These are phyloP conservation scores for Trypanosoma theileri DNA, from an alignment of 208 protist species.

Conservation along the genomic window DNA sequence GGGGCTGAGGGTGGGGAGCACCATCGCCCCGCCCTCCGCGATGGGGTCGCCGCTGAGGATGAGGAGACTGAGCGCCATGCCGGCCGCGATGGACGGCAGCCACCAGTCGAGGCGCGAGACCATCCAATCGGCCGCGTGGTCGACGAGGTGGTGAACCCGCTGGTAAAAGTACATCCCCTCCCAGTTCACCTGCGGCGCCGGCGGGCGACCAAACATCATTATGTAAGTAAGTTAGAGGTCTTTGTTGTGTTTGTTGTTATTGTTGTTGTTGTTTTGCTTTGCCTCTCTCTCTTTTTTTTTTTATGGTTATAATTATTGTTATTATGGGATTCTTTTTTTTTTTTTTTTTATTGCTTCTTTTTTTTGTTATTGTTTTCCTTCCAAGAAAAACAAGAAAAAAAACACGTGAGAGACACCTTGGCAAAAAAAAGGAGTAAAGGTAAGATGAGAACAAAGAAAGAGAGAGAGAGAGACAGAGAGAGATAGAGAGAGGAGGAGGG, in stretches of 20 bases:
- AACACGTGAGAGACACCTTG: neutral
- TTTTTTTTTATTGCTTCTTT: too few species aligned
- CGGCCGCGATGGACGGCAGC: conserved; percentile 71
- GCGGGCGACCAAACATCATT: conserved; percentile 72
- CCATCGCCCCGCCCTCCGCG: conserved; percentile 46
- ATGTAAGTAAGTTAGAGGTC: too few species aligned
- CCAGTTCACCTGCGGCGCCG: conserved; percentile 75
- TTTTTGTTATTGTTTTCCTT: too few species aligned
- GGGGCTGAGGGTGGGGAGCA: conserved; percentile 50
- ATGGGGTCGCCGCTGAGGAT: conserved; percentile 68
- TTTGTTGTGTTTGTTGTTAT: conserved; percentile 15
- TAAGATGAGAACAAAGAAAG: conserved; percentile 9
- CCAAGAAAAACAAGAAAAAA: neutral
- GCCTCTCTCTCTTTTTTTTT: neutral
- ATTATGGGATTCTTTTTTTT: too few species aligned
- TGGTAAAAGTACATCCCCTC: conserved; percentile 86
- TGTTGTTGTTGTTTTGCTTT: neutral
- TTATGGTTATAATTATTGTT: neutral
- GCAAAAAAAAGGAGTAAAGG: neutral
- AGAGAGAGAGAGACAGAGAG: conserved; percentile 17
- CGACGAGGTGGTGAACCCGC: conserved; percentile 78
- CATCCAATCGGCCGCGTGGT: conserved; percentile 74
- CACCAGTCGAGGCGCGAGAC: conserved; percentile 83
- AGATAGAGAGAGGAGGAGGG: neutral
- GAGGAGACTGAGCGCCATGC: conserved; percentile 73